A percentile compares a stretch with the other conserved stretches of the same genome.
Evolutionary conservation across 108 stramenopile genomes (phyloP).

Genomic region (Cyclotella kingstonii): DNA sequence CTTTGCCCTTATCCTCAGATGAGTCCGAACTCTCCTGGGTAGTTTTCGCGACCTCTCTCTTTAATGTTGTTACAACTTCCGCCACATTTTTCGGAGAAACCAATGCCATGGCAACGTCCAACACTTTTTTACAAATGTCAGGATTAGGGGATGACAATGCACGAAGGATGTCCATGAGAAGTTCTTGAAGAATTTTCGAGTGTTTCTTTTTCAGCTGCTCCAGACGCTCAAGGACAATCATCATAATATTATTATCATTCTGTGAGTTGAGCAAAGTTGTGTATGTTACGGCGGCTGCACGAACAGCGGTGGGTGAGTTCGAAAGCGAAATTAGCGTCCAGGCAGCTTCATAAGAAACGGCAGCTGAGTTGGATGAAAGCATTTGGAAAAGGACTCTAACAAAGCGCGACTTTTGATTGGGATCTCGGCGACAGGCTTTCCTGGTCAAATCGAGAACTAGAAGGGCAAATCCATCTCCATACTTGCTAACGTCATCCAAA

Average conservation of each 20-base stretch:
- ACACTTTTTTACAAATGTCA: constrained; percentile 96
- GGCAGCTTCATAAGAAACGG: constrained; percentile 98
- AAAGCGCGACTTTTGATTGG: constrained; percentile 96
- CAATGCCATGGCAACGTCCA: constrained; percentile 93
- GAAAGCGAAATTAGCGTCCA: constrained; percentile 98
- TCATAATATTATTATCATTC: constrained; percentile 99
- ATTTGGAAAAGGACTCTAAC: constrained; percentile 94
- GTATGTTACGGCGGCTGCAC: constrained; percentile 96
- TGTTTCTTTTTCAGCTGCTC: constrained; percentile 91
- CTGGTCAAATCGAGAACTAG: constrained; percentile 96
- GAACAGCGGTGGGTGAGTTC: constrained; percentile 95
- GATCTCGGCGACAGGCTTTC: constrained; percentile 94
- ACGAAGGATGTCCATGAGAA: constrained; percentile 97
- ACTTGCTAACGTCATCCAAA: constrained; percentile 89
- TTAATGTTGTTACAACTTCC: constrained; percentile 94
- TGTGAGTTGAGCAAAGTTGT: constrained; percentile 93
- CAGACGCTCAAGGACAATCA: constrained; percentile 96
- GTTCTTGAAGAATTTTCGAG: constrained; percentile 94
- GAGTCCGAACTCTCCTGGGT: constrained; percentile 71
- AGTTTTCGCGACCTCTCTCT: constrained; percentile 94
- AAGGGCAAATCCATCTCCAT: constrained; percentile 95
- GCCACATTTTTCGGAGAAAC: constrained; percentile 92
- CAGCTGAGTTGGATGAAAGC: constrained; percentile 86
- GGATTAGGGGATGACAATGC: constrained; percentile 94
- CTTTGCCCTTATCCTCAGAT: constrained; percentile 84